Base-by-base conservation (phyloP, 2,329 filamentous ascomycete genomes). In the Fusarium tuaranense region DNA sequence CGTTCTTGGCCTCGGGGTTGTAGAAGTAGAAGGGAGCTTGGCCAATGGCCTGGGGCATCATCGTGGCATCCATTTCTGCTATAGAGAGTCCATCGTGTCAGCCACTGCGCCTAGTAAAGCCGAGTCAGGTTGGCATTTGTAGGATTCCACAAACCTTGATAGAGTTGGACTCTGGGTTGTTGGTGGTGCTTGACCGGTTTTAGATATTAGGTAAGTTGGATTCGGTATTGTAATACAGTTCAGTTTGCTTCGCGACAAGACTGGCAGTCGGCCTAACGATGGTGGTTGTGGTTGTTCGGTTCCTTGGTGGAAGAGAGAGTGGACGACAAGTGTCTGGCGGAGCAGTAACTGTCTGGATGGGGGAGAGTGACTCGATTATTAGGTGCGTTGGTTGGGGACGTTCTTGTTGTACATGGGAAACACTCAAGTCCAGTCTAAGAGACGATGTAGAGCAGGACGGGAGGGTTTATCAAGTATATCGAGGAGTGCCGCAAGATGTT, bases 11-110 rank as follows among this genome's bases (percentile, higher is more conserved):
- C 78, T 97, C 94, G 76, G 93, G 91, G 80, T 91, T 92, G 87
- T 96, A 97, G 88, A 95, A 97, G 89, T 94, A 95, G 88, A 95
- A 97, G 69, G 93, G 87, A 76, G 92, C 90, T 85, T 94, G 92
- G 71, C 89, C 91, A 88, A 94, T 90, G 79, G 88, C 83, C 83
- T 89, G 90, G 79, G 84, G 81, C 85, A 89, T 88, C 85, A 89
- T 86, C 74, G 83, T 87, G 79, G 89, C 83, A 80, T 94, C 92
- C 93, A 95, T 95, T 86, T 85, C 83, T 82, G 75, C 63, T 75
- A 36, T 63, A 63, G 53, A 68, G 53, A 68, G 53, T 16, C 51
- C 58, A 32, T 67, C 48, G 57, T 65, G 71, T 75, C 69, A 77
- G 77, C 70, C 70, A 72, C 44, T 59, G 59, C 34, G 34, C 25